phyloP scores from a whole-genome alignment of 371 early-diverging fungal species.

The Conidiobolus incongruus region DNA sequence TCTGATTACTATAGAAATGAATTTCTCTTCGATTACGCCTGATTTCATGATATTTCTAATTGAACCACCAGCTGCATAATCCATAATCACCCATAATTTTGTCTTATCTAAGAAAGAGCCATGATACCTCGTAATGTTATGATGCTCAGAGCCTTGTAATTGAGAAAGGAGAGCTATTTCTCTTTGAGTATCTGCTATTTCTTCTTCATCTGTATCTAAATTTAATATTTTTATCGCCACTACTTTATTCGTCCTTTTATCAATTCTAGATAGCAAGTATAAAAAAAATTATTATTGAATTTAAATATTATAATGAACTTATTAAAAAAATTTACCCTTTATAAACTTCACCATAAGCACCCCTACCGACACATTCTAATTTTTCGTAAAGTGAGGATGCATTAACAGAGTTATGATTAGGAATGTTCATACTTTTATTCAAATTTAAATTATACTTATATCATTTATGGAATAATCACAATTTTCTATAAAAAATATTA shows the following conservation, averaged over 20 bases:
- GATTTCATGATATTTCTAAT: slow-evolving; percentile 58
- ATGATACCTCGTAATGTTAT: slow-evolving; percentile 83
- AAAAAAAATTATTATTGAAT: too few relatives aligned
- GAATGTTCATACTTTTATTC: too few relatives aligned
- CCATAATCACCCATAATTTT: slow-evolving; percentile 95
- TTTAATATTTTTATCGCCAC: slow-evolving; percentile 93
- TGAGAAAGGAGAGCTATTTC: slow-evolving; percentile 82
- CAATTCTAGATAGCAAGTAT: too few relatives aligned
- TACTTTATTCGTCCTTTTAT: slow-evolving; percentile 38
- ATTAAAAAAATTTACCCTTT: slow-evolving; percentile 16
- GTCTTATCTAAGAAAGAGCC: slow-evolving; percentile 75
- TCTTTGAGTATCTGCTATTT: slow-evolving; percentile 84
- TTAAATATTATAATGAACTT: too few relatives aligned
- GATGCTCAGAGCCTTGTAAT: slow-evolving; percentile 53
- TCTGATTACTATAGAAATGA: slow-evolving; percentile 64
- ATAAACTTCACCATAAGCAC: slow-evolving; percentile 41
- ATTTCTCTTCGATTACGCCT: slow-evolving; percentile 67
- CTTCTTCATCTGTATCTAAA: slow-evolving; percentile 88
- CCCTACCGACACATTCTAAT: slow-evolving; percentile 32
- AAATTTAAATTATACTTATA: too few relatives aligned
- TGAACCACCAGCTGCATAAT: slow-evolving; percentile 89
- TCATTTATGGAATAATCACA: too few relatives aligned
- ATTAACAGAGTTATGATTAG: slow-evolving; percentile 5
- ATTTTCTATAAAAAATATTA: too few relatives aligned
- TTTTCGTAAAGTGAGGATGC: slow-evolving; percentile 9